Evolutionary conservation across 1,284 basidiomycete species (phyloP), one percentile per base, ranked within the genome.

Genomic region (Malassezia arunalokei): DNA sequence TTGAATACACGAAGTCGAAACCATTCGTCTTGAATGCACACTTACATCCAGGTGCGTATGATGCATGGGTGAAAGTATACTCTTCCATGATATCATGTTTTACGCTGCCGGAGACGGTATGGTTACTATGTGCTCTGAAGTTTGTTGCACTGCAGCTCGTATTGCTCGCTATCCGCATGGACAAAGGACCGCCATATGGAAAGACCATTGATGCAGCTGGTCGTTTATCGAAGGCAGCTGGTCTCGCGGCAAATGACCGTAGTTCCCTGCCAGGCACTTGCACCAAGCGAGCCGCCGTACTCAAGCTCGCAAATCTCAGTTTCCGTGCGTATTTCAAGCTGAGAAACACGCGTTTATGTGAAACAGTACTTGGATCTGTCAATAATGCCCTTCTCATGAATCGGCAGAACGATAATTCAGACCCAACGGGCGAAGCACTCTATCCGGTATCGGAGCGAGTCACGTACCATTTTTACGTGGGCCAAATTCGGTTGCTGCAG

Each of bases 341-440:
- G 54, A 71, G 74, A 49, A 76, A 76, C 48, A 70, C 76, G 30
- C 66, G 75, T 2, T 57, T 76, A 1, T 76, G 75, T 58, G 75
- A 76, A 51, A 76, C 76, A 0, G 74, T 76, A n/a, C 54, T 76
- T 12, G 74, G 72, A 24, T 74, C 73, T 41, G 73, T 74, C 15
- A 62, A 73, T 29, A 74, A 74, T 49, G 72, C 74, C 6, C 50
- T 73, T 43, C 62, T 63, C n/a, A 51, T 65, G 39, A 72, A 72
- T 40, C 57, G 53, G 11, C 50, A 42, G 24, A 7, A 33, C 37
- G 49, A 20, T 6, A 29, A 15, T 12, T 20, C 30, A 11, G 56
- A 51, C 9, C 43, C 49, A n/a, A 58, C 57, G 8, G 63, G 73
- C 35, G 68, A 70, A 38, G 59, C 63, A 20, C 63, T 72, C 20